Evolutionary conservation across 176 grass and related monocot species (phyloP).

Genomic region (Raddia guianensis): DNA sequence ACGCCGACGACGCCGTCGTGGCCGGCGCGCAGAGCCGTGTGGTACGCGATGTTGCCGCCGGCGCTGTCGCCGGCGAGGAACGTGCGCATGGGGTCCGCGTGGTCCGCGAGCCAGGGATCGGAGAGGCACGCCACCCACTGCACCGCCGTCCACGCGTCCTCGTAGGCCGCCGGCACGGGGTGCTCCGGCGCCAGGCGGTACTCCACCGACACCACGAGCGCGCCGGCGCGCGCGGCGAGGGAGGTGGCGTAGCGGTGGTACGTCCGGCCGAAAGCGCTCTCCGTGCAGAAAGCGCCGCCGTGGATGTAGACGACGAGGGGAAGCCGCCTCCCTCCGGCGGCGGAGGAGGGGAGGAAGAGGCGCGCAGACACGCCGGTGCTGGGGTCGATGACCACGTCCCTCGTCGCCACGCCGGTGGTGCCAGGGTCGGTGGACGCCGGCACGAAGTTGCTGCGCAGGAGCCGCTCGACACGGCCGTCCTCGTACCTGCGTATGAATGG

Average conservation of each 20-base stretch:
- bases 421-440: background rate
- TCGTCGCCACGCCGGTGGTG: background rate
- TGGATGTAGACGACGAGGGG: no score
- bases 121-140: constrained; percentile 26
- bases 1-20: background rate
- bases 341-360: background rate
- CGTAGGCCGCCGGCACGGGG: background rate
- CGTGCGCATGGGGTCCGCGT: background rate
- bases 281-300: no score
- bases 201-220: constrained; percentile 44
- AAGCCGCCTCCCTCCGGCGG: no score
- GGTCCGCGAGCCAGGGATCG: background rate
- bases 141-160: background rate
- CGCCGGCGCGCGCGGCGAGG: constrained; percentile 22
- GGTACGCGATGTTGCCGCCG: constrained; percentile 17
- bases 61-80: constrained; percentile 30
- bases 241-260: background rate
- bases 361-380: background rate
- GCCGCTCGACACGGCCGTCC: background rate
- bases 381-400: background rate
- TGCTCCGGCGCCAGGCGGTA: constrained; percentile 65
- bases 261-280: no score
- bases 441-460: background rate
- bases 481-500: background rate
- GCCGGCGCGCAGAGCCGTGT: background rate